Conservation (phyloP, 805 yeast genomes). For the Pichia thaimueangensis region DNA sequence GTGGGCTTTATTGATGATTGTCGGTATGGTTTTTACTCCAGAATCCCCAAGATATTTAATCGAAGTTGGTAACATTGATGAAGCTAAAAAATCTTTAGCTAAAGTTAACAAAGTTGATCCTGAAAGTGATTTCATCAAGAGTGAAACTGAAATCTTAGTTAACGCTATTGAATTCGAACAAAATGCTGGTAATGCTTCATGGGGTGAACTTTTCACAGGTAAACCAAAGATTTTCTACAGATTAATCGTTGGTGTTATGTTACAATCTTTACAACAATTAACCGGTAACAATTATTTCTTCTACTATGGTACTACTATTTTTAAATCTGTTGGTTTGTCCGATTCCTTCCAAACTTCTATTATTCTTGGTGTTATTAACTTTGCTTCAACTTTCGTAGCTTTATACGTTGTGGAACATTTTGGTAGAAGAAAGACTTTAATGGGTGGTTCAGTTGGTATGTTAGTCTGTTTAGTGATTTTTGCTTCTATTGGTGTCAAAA, state of each 20-base stretch:
- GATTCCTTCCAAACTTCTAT: constrained; percentile 59
- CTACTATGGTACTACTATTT: constrained; percentile 60
- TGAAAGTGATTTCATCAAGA: constrained; percentile 49
- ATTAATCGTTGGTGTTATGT: constrained; percentile 48
- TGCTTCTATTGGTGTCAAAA: constrained; percentile 53
- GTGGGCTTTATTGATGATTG: constrained; percentile 45
- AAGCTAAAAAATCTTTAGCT: constrained; percentile 50
- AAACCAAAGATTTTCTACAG: constrained; percentile 54
- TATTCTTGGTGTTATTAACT: constrained; percentile 50
- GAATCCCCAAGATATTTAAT: constrained; percentile 65
- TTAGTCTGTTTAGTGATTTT: constrained; percentile 51
- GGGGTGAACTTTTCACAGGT: constrained; percentile 60
- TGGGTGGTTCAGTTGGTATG: constrained; percentile 49
- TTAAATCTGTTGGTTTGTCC: constrained; percentile 48
- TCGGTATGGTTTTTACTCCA: constrained; percentile 54
- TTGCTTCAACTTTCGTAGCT: constrained; percentile 48
- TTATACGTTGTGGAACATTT: constrained; percentile 45
- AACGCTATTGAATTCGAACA: constrained; percentile 59
- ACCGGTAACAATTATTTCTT: constrained; percentile 63
- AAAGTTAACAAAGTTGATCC: constrained; percentile 48
- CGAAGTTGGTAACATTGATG: constrained; percentile 42
- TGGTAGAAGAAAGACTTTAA: constrained; percentile 48
- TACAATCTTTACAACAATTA: constrained; percentile 58
- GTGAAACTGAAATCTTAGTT: constrained; percentile 47
- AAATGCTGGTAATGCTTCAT: constrained; percentile 57